phyloP scores from a whole-genome alignment of 1,139 yeast genomes.

The Hemisphaericaspora xylofermentans region DNA sequence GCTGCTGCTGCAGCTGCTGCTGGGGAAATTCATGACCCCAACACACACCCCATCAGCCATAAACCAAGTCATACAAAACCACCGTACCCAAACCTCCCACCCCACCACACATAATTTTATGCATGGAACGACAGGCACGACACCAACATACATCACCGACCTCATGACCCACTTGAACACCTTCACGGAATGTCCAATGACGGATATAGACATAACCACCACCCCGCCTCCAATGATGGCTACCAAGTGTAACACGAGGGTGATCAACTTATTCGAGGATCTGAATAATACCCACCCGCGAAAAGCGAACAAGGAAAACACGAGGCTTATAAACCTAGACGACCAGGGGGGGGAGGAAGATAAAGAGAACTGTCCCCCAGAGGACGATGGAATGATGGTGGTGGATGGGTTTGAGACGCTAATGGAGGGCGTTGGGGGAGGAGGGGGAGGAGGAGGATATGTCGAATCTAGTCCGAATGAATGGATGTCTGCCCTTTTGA shows the following conservation, averaged over 20 bases:
- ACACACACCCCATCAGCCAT: slow-evolving; percentile 47
- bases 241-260: slow-evolving; percentile 46
- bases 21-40: slow-evolving; percentile 40
- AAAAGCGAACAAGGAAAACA: slow-evolving; percentile 48
- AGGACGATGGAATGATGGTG: slow-evolving; percentile 13
- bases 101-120: slow-evolving; percentile 2
- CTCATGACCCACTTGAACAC: slow-evolving; percentile 48
- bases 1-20: no score
- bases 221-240: slow-evolving; percentile 50
- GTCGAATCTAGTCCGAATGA: slow-evolving; percentile 31
- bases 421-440: no score
- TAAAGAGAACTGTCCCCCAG: slow-evolving; percentile 46
- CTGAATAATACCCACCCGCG: slow-evolving; percentile 30
- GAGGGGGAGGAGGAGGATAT: no score
- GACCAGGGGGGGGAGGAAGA: slow-evolving; percentile 39
- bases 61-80: slow-evolving; percentile 40
- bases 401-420: slow-evolving; percentile 33
- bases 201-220: slow-evolving; percentile 54
- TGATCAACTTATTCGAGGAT: slow-evolving; percentile 31
- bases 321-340: slow-evolving; percentile 42
- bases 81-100: slow-evolving; percentile 12
- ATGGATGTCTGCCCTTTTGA: slow-evolving; percentile 41
- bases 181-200: slow-evolving; percentile 54
- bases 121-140: slow-evolving; percentile 8
- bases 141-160: slow-evolving; percentile 44